phyloP scores from a whole-genome alignment of 257 asterid species.

The Solanum virginianum region DNA sequence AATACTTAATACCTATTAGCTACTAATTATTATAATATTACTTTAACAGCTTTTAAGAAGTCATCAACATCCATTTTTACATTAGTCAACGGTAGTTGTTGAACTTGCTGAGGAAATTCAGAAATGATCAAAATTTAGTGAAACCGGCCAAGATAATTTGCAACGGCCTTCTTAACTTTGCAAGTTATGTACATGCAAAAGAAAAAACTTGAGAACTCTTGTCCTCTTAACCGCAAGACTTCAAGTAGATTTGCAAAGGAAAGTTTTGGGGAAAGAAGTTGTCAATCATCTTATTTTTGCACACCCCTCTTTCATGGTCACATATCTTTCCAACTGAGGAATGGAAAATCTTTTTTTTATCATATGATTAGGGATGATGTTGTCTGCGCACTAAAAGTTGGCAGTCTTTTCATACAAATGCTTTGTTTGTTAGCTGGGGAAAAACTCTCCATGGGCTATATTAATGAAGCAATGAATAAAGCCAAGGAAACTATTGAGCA shows the following conservation, averaged over 20 bases:
- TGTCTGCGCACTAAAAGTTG: not conserved
- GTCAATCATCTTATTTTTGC: not conserved
- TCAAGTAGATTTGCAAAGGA: not conserved
- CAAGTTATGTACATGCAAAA: not conserved
- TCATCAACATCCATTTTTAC: not conserved
- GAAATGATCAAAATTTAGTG: not conserved
- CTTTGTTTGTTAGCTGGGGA: not conserved
- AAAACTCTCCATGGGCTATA: not conserved
- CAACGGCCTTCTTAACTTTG: not conserved
- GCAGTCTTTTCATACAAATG: not conserved
- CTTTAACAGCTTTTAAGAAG: not conserved
- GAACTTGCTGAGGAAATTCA: not conserved
- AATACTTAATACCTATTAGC: not conserved
- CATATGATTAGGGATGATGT: not conserved
- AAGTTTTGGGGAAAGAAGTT: not conserved
- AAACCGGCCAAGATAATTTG: not conserved
- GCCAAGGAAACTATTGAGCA: not conserved
- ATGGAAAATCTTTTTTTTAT: not conserved
- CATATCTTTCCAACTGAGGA: not conserved
- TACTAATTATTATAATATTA: not conserved
- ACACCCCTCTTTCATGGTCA: not conserved
- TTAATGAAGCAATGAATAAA: not conserved
- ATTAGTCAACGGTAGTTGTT: not conserved
- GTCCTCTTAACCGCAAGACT: not conserved
- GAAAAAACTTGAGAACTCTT: not conserved